Conservation (phyloP, 2,329 filamentous ascomycete species). For the Sporothrix mexicana region DNA sequence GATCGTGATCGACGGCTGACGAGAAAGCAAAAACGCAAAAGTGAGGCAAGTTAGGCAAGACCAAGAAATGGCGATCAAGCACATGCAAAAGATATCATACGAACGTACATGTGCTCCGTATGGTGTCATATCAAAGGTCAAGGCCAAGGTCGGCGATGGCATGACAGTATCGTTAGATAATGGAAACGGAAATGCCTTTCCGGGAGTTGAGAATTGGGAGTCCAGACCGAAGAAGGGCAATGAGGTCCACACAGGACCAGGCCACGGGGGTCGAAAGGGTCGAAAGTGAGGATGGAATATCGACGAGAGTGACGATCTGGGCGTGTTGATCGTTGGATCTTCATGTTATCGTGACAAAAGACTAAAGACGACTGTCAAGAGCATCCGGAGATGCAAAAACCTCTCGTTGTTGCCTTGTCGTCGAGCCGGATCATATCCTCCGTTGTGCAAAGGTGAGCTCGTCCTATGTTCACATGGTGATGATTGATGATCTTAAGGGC, state of each 20-base stretch:
- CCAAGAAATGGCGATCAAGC: background rate
- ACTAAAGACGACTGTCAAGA: too few relatives aligned
- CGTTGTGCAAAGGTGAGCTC: background rate
- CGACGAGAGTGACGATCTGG: background rate
- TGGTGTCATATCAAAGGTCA: background rate
- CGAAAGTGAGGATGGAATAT: too few relatives aligned
- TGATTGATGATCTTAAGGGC: background rate
- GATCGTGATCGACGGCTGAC: slow-evolving; percentile 18
- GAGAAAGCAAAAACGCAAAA: background rate
- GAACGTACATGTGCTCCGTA: too few relatives aligned
- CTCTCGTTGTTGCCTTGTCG: background rate
- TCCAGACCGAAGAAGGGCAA: too few relatives aligned
- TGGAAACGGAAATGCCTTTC: background rate
- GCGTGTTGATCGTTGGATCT: slow-evolving; percentile 3
- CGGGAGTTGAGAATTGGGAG: background rate
- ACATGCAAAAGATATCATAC: background rate
- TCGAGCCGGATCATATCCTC: background rate
- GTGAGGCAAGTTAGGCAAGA: background rate
- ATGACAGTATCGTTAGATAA: too few relatives aligned
- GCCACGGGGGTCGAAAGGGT: background rate
- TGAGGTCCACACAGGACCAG: background rate
- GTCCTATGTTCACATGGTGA: background rate
- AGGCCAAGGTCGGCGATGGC: too few relatives aligned
- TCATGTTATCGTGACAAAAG: background rate
- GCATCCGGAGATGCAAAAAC: background rate